Percentiles rank a stretch among this genome's conserved stretches.
Conservation (phyloP, 2,329 filamentous ascomycete species). For the Cercospora beticola region DNA sequence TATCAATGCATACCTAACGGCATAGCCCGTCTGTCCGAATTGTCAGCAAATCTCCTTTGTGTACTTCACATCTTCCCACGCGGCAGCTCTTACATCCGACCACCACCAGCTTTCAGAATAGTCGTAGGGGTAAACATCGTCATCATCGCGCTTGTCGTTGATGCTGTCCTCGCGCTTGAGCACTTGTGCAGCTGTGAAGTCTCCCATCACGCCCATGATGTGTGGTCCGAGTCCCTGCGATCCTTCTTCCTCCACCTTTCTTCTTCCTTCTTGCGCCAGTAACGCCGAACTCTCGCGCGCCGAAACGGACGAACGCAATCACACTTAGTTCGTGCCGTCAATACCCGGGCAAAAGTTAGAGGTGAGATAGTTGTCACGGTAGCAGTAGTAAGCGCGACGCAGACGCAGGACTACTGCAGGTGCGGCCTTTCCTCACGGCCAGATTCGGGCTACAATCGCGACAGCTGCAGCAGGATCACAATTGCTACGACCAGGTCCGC, state of each 20-base stretch:
- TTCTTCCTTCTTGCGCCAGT: background rate
- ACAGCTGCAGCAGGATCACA: background rate
- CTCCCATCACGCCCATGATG: background rate
- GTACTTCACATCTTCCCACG: background rate
- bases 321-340: background rate
- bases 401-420: background rate
- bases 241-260: background rate
- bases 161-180: background rate
- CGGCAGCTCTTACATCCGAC: conserved; percentile 11
- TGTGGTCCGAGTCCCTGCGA: background rate
- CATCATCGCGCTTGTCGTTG: background rate
- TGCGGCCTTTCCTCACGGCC: background rate
- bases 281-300: background rate
- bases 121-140: background rate
- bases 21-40: conserved; percentile 41
- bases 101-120: conserved; percentile 11
- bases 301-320: background rate
- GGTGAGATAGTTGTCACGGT: background rate
- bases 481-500: background rate
- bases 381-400: background rate
- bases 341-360: background rate
- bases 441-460: background rate
- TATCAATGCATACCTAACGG: conserved; percentile 72
- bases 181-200: background rate
- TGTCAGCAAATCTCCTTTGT: background rate